phyloP scores from a whole-genome alignment of 768 basidiomycete species.

The Tylopilus felleus region DNA sequence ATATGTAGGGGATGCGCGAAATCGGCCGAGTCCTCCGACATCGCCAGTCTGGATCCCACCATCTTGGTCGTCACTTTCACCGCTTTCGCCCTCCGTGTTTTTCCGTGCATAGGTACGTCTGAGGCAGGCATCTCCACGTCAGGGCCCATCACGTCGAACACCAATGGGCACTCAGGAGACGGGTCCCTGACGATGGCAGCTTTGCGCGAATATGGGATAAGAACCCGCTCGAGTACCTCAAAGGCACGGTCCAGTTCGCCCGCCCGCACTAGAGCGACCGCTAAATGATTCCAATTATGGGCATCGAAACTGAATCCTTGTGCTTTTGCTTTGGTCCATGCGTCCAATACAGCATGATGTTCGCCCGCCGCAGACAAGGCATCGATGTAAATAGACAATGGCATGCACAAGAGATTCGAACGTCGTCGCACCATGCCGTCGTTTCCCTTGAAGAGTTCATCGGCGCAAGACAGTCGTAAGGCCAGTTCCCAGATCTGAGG shows the following conservation, averaged over 20 bases:
- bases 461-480: constrained; percentile 36
- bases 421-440: constrained; percentile 25
- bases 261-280: constrained; percentile 70
- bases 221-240: constrained; percentile 72
- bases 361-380: constrained; percentile 60
- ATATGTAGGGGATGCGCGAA: constrained; percentile 57
- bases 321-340: constrained; percentile 63
- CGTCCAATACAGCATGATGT: constrained; percentile 56
- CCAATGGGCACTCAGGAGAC: constrained; percentile 39
- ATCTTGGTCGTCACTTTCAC: constrained; percentile 19
- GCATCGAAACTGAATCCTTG: constrained; percentile 78
- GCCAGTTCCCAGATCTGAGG: constrained; percentile 61
- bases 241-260: constrained; percentile 84
- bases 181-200: constrained; percentile 24
- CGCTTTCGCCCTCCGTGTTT: constrained; percentile 23
- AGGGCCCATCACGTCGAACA: constrained; percentile 31
- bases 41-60: constrained; percentile 11
- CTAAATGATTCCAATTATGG: constrained; percentile 90
- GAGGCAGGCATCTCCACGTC: constrained; percentile 26
- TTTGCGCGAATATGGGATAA: constrained; percentile 55
- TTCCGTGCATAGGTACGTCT: constrained; percentile 31
- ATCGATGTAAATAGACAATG: constrained; percentile 81
- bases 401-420: constrained; percentile 64
- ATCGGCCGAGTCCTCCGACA: constrained; percentile 35
- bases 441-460: constrained; percentile 32